phyloP scores from a whole-genome alignment of 208 protist species.

The Acanthamoeba triangularis region DNA sequence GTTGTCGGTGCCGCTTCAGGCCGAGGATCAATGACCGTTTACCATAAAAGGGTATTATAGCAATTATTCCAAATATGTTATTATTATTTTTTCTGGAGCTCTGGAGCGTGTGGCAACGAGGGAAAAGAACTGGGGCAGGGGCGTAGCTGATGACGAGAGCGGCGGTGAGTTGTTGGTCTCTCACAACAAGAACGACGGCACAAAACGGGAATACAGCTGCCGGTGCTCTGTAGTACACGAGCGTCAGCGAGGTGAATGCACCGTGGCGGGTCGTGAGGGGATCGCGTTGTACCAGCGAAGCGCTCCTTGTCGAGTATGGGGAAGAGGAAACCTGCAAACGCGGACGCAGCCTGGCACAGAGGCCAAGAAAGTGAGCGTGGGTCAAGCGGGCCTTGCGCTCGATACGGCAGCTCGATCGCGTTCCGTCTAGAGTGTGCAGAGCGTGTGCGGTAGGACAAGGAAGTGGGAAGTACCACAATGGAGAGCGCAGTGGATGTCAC shows the following conservation, averaged over 20 bases:
- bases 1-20: no score
- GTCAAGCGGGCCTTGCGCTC: no score
- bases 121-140: no score
- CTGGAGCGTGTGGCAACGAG: no score
- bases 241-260: background rate
- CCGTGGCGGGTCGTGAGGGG: background rate
- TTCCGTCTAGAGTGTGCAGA: background rate
- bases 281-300: background rate
- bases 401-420: background rate
- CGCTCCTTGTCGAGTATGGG: conserved; percentile 9
- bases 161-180: background rate
- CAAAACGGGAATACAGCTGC: background rate
- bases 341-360: background rate
- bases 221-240: background rate
- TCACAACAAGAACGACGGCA: background rate
- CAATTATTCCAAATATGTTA: no score
- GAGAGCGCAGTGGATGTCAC: background rate
- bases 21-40: no score
- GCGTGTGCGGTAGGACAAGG: background rate
- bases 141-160: no score
- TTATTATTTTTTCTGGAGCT: no score
- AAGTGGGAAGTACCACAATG: background rate
- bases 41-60: no score
- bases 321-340: background rate
- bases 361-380: background rate